Conservation (phyloP, 495 filamentous ascomycete species). For the Xylona heveae region DNA sequence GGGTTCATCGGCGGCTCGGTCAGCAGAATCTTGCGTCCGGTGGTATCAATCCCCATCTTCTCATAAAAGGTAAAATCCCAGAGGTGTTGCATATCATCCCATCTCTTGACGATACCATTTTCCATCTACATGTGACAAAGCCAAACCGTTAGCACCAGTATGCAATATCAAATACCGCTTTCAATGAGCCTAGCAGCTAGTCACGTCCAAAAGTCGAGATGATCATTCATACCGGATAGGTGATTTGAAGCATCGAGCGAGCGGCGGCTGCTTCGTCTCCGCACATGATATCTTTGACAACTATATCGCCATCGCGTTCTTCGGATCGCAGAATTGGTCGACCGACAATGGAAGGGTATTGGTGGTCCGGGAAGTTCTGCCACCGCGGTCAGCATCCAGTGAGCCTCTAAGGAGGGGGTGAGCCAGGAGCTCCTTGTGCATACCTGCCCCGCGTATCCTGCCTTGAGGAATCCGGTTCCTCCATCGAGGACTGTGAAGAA, state of each 20-base stretch:
- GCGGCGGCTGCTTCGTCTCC: conserved; percentile 94
- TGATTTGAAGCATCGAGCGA: conserved; percentile 91
- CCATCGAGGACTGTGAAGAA: conserved; percentile 82
- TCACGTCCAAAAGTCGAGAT: background rate
- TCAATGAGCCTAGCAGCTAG: background rate
- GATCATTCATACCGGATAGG: conserved; percentile 66
- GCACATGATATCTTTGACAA: conserved; percentile 99
- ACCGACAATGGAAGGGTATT: conserved; percentile 96
- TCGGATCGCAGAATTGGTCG: conserved; percentile 93
- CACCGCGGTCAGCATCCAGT: background rate
- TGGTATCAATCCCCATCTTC: conserved; percentile 83
- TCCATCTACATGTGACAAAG: conserved; percentile 49
- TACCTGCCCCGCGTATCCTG: conserved; percentile 86
- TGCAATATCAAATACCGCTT: conserved; percentile 2
- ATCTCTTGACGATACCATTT: conserved; percentile 96
- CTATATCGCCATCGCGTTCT: conserved; percentile 53
- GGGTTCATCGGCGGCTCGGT: conserved; percentile 98
- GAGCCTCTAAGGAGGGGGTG: background rate
- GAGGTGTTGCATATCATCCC: conserved; percentile 98
- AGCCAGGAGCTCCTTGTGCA: conserved; percentile 6
- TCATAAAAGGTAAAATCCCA: conserved; percentile 98
- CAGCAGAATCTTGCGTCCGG: conserved; percentile 88
- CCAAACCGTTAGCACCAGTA: no score
- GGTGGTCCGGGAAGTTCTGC: conserved; percentile 94
- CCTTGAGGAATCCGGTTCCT: conserved; percentile 98